phyloP scores from a whole-genome alignment of 306 rosid genomes.

The Quercus rubra region DNA sequence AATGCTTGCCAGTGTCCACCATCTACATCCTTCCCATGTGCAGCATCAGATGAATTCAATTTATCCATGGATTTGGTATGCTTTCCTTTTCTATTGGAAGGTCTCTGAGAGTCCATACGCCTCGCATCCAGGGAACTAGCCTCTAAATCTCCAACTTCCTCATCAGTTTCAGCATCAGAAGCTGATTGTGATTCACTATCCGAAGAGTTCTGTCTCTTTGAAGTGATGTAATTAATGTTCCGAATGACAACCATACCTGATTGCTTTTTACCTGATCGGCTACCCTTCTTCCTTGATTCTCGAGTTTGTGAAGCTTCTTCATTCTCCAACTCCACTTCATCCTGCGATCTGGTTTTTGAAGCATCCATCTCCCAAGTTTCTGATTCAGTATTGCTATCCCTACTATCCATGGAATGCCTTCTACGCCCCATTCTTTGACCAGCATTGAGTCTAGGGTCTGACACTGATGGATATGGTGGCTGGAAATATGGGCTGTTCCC shows the following conservation, averaged over 20 bases:
- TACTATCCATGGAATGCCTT: slow-evolving; percentile 84
- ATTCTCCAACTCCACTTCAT: slow-evolving; percentile 56
- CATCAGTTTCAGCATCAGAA: slow-evolving; percentile 61
- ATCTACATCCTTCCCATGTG: slow-evolving; percentile 49
- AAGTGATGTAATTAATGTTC: slow-evolving; percentile 83
- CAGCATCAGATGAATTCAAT: slow-evolving; percentile 29
- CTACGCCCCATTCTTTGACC: slow-evolving; percentile 55
- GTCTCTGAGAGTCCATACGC: slow-evolving; percentile 35
- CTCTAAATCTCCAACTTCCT: slow-evolving; percentile 46
- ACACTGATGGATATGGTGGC: slow-evolving; percentile 63
- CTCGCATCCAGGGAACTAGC: slow-evolving; percentile 19
- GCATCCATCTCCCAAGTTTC: slow-evolving; percentile 57
- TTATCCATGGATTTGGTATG: slow-evolving; percentile 41
- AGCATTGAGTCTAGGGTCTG: slow-evolving; percentile 55
- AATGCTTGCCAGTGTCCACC: slow-evolving; percentile 92
- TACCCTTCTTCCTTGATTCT: slow-evolving; percentile 52
- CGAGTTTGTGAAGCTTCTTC: slow-evolving; percentile 51
- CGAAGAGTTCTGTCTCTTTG: slow-evolving; percentile 60
- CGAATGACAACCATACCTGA: slow-evolving; percentile 83
- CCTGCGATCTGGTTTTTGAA: slow-evolving; percentile 43
- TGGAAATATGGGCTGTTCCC: slow-evolving; percentile 72
- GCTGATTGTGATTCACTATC: slow-evolving; percentile 62
- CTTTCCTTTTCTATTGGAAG: slow-evolving; percentile 50
- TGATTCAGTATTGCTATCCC: slow-evolving; percentile 53
- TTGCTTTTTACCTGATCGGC: slow-evolving; percentile 63